Evolutionary conservation across 768 basidiomycete genomes (phyloP), one percentile per base, ranked within the genome.

Genomic region (Serendipita sp.): DNA sequence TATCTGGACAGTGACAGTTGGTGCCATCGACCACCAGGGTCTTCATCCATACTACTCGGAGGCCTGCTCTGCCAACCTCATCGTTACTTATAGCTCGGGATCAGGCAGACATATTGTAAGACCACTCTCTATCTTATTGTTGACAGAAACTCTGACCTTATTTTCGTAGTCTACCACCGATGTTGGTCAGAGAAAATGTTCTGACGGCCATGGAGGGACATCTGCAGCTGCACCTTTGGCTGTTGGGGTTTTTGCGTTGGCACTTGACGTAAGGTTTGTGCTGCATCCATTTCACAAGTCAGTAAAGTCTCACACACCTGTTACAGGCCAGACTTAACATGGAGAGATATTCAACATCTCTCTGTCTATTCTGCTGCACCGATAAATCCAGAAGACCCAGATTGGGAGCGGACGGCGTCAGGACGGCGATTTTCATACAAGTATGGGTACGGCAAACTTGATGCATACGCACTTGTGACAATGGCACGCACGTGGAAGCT

Each of bases 191-290:
- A 82, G 87, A 67, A 77, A 81, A 60, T 99, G 96, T 73, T 81
- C 93, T 1, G 78, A 77, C 44, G 80, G 76, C 0, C 96, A 99
- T 70, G 96, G 96, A 27, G 96, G 96, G 15, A 99, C 96, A 1
- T 97, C 95, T 15, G 96, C 96, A 27, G 96, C 96, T 3, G 96
- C 96, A 4, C 96, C 96, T 4, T 90, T 98, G 67, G 96, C 92
- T 29, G 93, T 86, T 13, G 96, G 92, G 31, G 89, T 97, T 44
- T 86, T 95, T 71, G 89, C 93, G 23, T 81, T 99, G 10, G 91
- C 91, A 3, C 77, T 99, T 15, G 79, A 91, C 75, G 89, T 82
- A 65, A 81, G 94, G 91, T 92, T 69, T 64, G 80, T 71, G 18
- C 63, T 55, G 15, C 27, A 2, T 5, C 27, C 31, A 44, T 13